These are phyloP conservation scores for Entelexis sorbosivorans DNA, from an alignment of 1,139 yeast genomes.

Conservation along the genomic window DNA sequence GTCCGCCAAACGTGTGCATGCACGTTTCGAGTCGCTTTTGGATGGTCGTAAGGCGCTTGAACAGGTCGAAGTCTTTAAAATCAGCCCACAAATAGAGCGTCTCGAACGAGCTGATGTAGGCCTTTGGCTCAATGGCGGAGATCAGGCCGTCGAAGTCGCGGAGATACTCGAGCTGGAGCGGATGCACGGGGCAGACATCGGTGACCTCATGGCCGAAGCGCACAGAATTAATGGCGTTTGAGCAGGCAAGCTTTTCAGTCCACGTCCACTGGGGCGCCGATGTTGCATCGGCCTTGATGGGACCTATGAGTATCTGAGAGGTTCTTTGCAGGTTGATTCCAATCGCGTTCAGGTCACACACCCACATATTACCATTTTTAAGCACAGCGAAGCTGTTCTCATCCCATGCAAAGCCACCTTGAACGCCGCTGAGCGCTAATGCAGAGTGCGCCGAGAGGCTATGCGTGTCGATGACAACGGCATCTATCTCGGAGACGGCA, in stretches of 20 bases:
- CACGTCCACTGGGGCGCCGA: constrained; percentile 1
- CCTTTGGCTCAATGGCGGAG: neutral
- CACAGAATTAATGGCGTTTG: neutral
- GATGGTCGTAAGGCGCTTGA: neutral
- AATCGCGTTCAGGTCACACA: neutral
- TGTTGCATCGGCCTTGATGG: neutral
- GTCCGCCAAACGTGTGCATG: neutral
- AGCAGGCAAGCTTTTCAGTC: neutral
- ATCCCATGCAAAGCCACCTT: neutral
- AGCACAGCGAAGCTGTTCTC: neutral
- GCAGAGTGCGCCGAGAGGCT: neutral
- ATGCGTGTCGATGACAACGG: neutral
- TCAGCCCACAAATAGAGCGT: constrained; percentile 4
- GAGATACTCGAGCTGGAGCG: neutral
- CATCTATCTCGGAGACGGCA: neutral
- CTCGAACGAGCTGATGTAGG: constrained; percentile 3
- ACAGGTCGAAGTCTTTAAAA: neutral
- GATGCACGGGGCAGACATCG: constrained; percentile 1
- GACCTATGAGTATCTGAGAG: neutral
- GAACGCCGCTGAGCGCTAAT: neutral
- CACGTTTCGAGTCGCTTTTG: constrained; percentile 1
- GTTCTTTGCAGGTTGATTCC: neutral
- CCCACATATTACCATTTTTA: constrained; percentile 4
- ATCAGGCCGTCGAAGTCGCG: neutral
- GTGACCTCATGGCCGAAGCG: constrained; percentile 3